Percentiles rank a stretch among this genome's conserved stretches.
These are phyloP conservation scores for Spongiforma sp. DNA, from an alignment of 1,284 basidiomycete genomes.

Conservation along the genomic window DNA sequence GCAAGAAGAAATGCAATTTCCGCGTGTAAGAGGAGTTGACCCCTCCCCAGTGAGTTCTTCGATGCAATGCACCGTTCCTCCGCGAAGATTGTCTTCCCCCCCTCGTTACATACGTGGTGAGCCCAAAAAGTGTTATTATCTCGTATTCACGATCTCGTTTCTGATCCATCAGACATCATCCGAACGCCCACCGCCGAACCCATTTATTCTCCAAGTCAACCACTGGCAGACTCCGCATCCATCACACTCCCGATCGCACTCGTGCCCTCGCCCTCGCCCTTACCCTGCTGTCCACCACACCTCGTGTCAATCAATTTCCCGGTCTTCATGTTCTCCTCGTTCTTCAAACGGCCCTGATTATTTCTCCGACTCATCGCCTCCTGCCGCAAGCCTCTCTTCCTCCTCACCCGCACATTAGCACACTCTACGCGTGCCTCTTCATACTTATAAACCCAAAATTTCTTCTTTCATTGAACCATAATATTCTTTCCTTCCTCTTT, in stretches of 20 bases:
- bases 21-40: constrained; percentile 41
- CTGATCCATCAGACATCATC: constrained; percentile 31
- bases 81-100: constrained; percentile 35
- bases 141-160: constrained; percentile 27
- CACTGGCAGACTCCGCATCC: constrained; percentile 28
- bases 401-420: constrained; percentile 38
- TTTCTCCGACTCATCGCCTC: constrained; percentile 46
- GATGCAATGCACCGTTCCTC: constrained; percentile 24
- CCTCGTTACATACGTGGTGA: constrained; percentile 23
- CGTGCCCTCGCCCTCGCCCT: constrained; percentile 41
- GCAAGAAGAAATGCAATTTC: constrained; percentile 43
- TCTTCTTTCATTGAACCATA: constrained; percentile 53
- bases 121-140: constrained; percentile 23
- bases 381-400: constrained; percentile 40
- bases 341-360: constrained; percentile 48
- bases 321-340: constrained; percentile 53
- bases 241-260: constrained; percentile 39
- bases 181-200: constrained; percentile 32
- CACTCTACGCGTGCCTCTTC: constrained; percentile 44
- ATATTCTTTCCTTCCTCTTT: constrained; percentile 55
- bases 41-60: constrained; percentile 17
- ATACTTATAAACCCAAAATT: constrained; percentile 53
- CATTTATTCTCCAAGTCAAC: constrained; percentile 40
- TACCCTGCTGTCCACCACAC: constrained; percentile 45
- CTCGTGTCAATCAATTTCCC: constrained; percentile 48